Evolutionary conservation across 257 asterid genomes (phyloP), one percentile per base, ranked within the genome.

Genomic region (Rhazya stricta): DNA sequence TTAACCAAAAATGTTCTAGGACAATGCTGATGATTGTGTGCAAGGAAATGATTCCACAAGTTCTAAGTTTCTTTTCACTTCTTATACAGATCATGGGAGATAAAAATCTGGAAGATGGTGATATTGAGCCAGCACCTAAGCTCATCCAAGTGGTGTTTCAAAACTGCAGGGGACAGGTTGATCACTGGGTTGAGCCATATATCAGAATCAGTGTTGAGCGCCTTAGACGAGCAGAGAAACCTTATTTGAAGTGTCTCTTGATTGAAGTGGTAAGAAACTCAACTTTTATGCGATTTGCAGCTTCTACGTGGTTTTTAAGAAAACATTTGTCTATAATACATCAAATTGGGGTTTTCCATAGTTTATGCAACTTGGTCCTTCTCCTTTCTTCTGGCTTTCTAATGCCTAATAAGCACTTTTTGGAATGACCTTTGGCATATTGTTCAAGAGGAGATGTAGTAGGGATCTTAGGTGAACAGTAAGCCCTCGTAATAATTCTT

Each of bases 101-200:
- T 76, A 89, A 85, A 81, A 91, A 89, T 81, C 84, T 95, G 77
- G 99, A 95, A 81, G 99, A 95, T 85, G 86, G 90, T 76, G 99
- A 95, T 79, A 92, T 95, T 84, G 98, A 91, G 84, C 88, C 99
- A 0, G 99, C 99, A 66, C 99, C 99, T 54, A 91, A 95, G 91
- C 97, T 95, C 76, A 91, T 95, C 63, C 96, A 91, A 83, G 99
- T 95, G 62, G 80, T 95, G 48, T 92, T 95, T 76, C 93, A 95
- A 77, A 90, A 95, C 85, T 95, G 99, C 88, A 85, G 84, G 81
- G 98, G 98, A 56, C 96, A 88, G 81, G 98, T 92, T 45, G 99
- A 95, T 86, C 97, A 86, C 39, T 95, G 98, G 99, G 89, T 91
- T 75, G 99, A 95, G 85, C 98, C 96, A 67, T 95, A 95, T 82